Evolutionary conservation across 148 eudicot species (phyloP).

Genomic region (Vaccinium myrtillus): DNA sequence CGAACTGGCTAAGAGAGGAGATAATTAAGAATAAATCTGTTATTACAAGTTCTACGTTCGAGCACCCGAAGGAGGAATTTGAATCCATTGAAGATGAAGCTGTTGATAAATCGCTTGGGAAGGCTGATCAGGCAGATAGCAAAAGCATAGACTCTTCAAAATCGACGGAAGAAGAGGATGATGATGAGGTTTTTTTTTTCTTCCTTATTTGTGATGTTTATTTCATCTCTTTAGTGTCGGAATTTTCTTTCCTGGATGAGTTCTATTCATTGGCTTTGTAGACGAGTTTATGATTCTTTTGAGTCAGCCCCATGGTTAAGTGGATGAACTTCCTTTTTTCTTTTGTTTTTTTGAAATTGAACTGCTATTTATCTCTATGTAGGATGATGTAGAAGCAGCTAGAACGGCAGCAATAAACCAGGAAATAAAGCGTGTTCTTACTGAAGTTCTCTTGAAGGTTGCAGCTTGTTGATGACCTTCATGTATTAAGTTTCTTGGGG

Average conservation of each 20-base stretch:
- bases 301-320: not conserved
- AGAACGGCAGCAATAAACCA: slow-evolving; percentile 81
- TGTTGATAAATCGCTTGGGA: slow-evolving; percentile 45
- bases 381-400: slow-evolving; percentile 83
- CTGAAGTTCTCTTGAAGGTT: slow-evolving; percentile 96
- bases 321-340: not conserved
- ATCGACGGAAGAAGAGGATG: slow-evolving; percentile 81
- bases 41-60: slow-evolving; percentile 54
- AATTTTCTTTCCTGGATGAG: slow-evolving; percentile 8
- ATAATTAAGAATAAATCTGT: slow-evolving; percentile 83
- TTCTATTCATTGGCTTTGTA: not conserved
- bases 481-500: slow-evolving; percentile 3
- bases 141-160: slow-evolving; percentile 76
- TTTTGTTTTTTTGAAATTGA: not conserved
- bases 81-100: slow-evolving; percentile 70
- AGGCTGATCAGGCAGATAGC: slow-evolving; percentile 73
- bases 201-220: not conserved
- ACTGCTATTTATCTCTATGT: slow-evolving; percentile 23
- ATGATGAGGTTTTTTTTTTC: slow-evolving; percentile 45
- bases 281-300: not conserved
- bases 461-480: slow-evolving; percentile 12
- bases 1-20: slow-evolving; percentile 98
- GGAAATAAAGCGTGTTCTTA: slow-evolving; percentile 93
- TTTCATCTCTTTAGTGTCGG: slow-evolving; percentile 4
- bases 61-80: slow-evolving; percentile 44